A percentile compares a stretch with the other conserved stretches of the same genome.
phyloP scores from a whole-genome alignment of 306 rosid species.

The Dryas alaskensis region DNA sequence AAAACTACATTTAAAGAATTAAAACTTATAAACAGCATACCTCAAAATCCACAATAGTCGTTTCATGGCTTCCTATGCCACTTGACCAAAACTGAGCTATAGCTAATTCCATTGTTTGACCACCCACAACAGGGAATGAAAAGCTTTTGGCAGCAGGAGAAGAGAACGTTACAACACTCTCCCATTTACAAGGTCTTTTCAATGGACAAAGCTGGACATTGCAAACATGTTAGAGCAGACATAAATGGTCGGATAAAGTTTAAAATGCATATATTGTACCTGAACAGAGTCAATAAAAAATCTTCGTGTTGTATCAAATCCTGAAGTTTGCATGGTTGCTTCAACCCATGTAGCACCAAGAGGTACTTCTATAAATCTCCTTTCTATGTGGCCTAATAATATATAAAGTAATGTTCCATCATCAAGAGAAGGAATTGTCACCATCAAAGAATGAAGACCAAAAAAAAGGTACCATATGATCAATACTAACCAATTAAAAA shows the following conservation, averaged over 20 bases:
- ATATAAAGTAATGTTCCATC: constrained; percentile 24
- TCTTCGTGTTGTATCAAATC: constrained; percentile 78
- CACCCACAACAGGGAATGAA: constrained; percentile 77
- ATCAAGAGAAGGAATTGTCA: constrained; percentile 23
- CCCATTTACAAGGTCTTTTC: constrained; percentile 88
- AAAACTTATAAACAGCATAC: constrained; percentile 30
- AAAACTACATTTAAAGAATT: neutral
- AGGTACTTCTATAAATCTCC: constrained; percentile 87
- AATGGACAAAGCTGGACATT: constrained; percentile 70
- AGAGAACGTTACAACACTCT: constrained; percentile 58
- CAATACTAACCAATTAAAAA: constrained; percentile 16
- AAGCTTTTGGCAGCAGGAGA: constrained; percentile 79
- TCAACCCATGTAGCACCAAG: constrained; percentile 88
- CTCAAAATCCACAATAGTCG: constrained; percentile 83
- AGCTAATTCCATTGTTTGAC: constrained; percentile 87
- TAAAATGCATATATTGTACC: constrained; percentile 47
- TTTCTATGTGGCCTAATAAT: constrained; percentile 74
- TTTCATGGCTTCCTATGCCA: constrained; percentile 83
- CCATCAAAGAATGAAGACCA: constrained; percentile 21
- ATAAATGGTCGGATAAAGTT: constrained; percentile 16
- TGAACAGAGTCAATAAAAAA: constrained; percentile 86
- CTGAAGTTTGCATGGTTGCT: constrained; percentile 76
- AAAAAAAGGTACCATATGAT: constrained; percentile 3
- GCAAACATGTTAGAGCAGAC: constrained; percentile 39
- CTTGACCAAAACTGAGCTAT: constrained; percentile 95